Percentiles rank a stretch among this genome's conserved stretches.
Evolutionary conservation across 352 stramenopile species (phyloP).

Genomic region (Aphanomyces stellatus): DNA sequence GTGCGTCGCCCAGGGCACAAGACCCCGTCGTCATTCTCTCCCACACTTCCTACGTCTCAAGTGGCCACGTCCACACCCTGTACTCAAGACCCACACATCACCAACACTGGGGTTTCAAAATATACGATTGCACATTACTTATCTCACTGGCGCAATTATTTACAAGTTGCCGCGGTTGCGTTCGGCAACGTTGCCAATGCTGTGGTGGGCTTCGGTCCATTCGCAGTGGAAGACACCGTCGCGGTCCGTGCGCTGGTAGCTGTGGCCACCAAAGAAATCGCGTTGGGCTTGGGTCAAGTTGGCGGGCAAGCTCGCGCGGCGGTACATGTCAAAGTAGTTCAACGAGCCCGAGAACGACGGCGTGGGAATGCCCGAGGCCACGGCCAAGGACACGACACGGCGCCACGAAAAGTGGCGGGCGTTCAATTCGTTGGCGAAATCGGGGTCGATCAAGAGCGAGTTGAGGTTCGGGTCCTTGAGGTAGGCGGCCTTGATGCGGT

Average conservation of each 20-base stretch:
- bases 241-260: conserved; percentile 93
- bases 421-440: conserved; percentile 95
- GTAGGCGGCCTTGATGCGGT: conserved; percentile 96
- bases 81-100: neutral
- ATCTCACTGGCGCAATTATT: too few relatives aligned
- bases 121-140: neutral
- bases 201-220: conserved; percentile 96
- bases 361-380: conserved; percentile 89
- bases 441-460: conserved; percentile 96
- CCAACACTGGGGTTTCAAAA: too few relatives aligned
- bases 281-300: conserved; percentile 99
- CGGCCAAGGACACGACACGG: conserved; percentile 93
- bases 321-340: conserved; percentile 98
- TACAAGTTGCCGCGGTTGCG: conserved; percentile 90
- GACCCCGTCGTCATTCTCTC: too few relatives aligned
- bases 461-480: conserved; percentile 85
- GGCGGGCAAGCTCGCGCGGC: conserved; percentile 88
- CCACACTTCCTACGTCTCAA: too few relatives aligned
- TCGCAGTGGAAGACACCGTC: conserved; percentile 95
- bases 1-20: too few relatives aligned
- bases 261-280: conserved; percentile 99
- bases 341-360: conserved; percentile 90
- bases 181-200: conserved; percentile 92
- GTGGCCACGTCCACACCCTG: too few relatives aligned
- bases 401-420: conserved; percentile 93